These are phyloP conservation scores for Orbilia blumenaviensis DNA, from an alignment of 2,329 filamentous ascomycete species.

Conservation along the genomic window DNA sequence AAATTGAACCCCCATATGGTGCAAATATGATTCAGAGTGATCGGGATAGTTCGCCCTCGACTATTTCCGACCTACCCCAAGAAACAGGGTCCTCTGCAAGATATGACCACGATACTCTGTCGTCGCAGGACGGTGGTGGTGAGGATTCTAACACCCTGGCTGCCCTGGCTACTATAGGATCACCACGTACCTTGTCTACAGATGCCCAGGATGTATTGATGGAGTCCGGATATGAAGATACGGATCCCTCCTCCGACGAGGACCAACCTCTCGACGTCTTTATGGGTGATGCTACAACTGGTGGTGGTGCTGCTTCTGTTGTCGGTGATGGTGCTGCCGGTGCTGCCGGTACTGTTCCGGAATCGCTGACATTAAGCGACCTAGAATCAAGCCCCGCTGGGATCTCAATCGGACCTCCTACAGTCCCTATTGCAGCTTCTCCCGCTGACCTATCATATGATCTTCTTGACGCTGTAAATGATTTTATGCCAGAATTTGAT, in stretches of 20 bases:
- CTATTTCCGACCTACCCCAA: background rate
- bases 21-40: slow-evolving; percentile 1
- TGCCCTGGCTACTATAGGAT: background rate
- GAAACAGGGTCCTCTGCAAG: background rate
- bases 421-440: background rate
- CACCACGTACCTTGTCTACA: background rate
- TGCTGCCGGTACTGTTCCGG: too few species aligned
- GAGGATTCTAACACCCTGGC: background rate
- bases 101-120: slow-evolving; percentile 11
- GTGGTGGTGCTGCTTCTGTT: background rate
- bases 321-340: background rate
- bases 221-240: slow-evolving; percentile 32
- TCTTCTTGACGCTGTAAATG: slow-evolving; percentile 3
- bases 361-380: background rate
- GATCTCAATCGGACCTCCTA: background rate
- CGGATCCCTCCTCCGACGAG: slow-evolving; percentile 36
- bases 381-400: background rate
- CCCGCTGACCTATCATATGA: slow-evolving; percentile 27
- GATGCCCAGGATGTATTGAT: slow-evolving; percentile 18
- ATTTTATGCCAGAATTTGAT: slow-evolving; percentile 34
- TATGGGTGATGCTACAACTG: background rate
- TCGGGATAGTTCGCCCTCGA: background rate
- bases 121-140: slow-evolving; percentile 1
- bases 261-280: background rate
- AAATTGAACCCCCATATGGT: background rate